Evolutionary conservation across 495 filamentous ascomycete genomes (phyloP), one percentile per base, ranked within the genome.

Genomic region (Aspergillus bridgeri): DNA sequence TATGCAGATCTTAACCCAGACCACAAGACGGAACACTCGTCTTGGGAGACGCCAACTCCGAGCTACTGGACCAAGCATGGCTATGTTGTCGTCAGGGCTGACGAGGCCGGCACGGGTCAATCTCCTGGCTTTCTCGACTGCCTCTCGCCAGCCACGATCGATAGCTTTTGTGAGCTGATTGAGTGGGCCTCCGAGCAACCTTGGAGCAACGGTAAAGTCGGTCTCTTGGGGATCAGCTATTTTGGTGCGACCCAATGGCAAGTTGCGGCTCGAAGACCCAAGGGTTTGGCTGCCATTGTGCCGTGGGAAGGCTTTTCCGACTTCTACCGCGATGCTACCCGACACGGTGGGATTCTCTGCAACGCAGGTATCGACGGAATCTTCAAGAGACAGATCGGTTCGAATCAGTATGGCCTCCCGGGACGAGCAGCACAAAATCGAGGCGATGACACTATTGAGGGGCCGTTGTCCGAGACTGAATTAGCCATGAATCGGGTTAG

Each of bases 281-380:
- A 81, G 65, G 84, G 83, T 4, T 59, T 88, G 20, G 67, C 79
- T 0, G 79, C 77, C 43, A 86, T 87, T 13, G 75, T 87, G 11
- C 84, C 85, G 0, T 88, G 85, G 85, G 85, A 88, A 62, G 85
- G 85, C n/a, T 85, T 87, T 82, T 82, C 79, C 0, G 84, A 88
- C 57, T 86, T 84, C 54, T 88, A 87, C 62, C 78, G 83, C 0
- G 84, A 87, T 55, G 72, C 81, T 3, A 85, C 80, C 51, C 64
- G 83, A 4, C 86, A 88, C 56, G 86, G 86, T 3, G 86, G 86
- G 2, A 87, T 89, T 44, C 66, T 86, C 24, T 84, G 81, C 0
- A 82, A 86, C 62, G 68, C 67, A 2, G 88, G 87, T 65, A 85
- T 88, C 60, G 68, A n/a, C n/a, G n/a, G n/a, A 75, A 38, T 81